Evolutionary conservation across 495 filamentous ascomycete genomes (phyloP).

Genomic region (Aspergillus sclerotioniger): DNA sequence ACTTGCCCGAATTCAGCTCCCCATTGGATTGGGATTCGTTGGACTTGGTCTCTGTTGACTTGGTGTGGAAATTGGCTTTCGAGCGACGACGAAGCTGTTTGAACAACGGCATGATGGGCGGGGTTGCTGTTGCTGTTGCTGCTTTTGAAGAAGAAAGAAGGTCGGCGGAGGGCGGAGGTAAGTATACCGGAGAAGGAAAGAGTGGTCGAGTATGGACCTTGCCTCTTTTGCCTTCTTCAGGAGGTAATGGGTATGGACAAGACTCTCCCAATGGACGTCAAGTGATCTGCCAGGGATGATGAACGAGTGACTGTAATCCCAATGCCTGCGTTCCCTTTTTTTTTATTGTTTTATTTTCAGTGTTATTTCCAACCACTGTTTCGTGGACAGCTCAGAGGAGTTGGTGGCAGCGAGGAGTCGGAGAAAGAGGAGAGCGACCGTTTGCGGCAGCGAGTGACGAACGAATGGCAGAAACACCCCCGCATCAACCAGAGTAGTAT

Average conservation of each 20-base stretch:
- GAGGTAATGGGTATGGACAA: neutral
- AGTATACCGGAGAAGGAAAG: constrained; percentile 14
- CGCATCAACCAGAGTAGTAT: constrained; percentile 16
- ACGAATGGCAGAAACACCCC: constrained; percentile 19
- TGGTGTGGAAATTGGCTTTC: constrained; percentile 60
- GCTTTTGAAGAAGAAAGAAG: neutral
- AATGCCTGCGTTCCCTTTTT: neutral
- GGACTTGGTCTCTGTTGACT: constrained; percentile 54
- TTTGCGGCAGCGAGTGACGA: constrained; percentile 39
- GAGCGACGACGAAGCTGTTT: constrained; percentile 75
- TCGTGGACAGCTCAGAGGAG: neutral
- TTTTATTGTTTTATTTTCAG: neutral
- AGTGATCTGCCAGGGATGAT: neutral
- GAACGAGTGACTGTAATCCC: constrained; percentile 15
- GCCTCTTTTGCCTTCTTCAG: constrained; percentile 4
- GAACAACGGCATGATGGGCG: constrained; percentile 61
- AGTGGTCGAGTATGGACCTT: constrained; percentile 10
- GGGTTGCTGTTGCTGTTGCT: neutral
- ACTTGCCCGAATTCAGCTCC: constrained; percentile 53
- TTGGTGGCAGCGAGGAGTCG: neutral
- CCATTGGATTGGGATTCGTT: constrained; percentile 43
- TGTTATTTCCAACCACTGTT: neutral
- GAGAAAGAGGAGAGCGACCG: constrained; percentile 32
- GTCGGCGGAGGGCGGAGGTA: constrained; percentile 2
- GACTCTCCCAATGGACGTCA: neutral